phyloP scores from a whole-genome alignment of 768 basidiomycete species.

The Crassisporium funariophilum region DNA sequence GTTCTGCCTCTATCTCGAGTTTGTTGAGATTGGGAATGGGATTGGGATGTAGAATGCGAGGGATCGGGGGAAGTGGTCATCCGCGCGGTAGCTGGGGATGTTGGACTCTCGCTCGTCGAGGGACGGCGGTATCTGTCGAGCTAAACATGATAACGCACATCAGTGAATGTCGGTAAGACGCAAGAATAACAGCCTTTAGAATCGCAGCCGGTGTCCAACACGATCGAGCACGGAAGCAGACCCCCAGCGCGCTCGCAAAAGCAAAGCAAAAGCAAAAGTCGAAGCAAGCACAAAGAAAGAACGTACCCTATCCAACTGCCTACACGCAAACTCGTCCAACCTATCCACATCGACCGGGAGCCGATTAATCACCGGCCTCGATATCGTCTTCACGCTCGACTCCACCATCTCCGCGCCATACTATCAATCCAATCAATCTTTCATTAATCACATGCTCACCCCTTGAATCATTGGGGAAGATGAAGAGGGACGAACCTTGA shows the following conservation, averaged over 20 bases:
- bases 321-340: conserved; percentile 86
- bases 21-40: too few relatives aligned
- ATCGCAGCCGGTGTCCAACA: not conserved
- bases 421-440: conserved; percentile 45
- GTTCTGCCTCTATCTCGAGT: conserved; percentile 22
- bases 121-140: conserved; percentile 52
- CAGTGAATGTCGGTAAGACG: conserved; percentile 9
- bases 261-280: not conserved
- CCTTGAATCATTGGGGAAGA: not conserved
- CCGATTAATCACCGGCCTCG: conserved; percentile 78
- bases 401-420: conserved; percentile 90
- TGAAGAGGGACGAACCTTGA: conserved; percentile 59
- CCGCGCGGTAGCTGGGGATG: conserved; percentile 13
- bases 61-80: conserved; percentile 8
- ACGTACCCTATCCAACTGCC: conserved; percentile 82
- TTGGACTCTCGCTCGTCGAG: conserved; percentile 29
- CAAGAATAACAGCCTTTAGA: not conserved
- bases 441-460: too few relatives aligned
- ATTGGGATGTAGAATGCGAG: conserved; percentile 13
- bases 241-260: conserved; percentile 4
- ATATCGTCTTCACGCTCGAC: conserved; percentile 78
- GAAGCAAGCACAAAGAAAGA: not conserved
- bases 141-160: conserved; percentile 28
- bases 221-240: conserved; percentile 5
- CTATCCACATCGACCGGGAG: conserved; percentile 73